Evolutionary conservation across 768 basidiomycete genomes (phyloP).

Genomic region (Kondoa subrosea): DNA sequence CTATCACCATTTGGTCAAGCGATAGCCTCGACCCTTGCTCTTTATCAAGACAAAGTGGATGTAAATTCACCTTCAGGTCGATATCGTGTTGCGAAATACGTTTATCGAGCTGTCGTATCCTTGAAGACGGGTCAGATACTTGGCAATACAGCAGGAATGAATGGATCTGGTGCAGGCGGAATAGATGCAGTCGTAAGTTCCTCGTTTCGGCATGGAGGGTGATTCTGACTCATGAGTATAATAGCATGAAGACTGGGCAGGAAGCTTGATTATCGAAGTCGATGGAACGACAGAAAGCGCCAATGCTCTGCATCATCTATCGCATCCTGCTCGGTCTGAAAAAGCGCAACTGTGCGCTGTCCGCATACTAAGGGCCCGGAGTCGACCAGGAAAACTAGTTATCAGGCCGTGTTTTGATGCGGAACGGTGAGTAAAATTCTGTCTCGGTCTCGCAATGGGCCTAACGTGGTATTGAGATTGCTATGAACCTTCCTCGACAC

Average conservation of each 20-base stretch:
- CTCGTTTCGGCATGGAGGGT: neutral
- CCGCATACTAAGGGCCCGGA: neutral
- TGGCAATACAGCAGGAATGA: neutral
- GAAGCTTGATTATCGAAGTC: constrained; percentile 20
- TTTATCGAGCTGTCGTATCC: constrained; percentile 22
- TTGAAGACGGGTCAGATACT: constrained; percentile 16
- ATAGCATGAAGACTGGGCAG: constrained; percentile 23
- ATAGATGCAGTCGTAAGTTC: constrained; percentile 17
- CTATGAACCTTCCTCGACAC: neutral
- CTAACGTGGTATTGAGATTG: neutral
- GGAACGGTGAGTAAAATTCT: neutral
- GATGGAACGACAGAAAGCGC: constrained; percentile 27
- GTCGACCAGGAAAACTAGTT: neutral
- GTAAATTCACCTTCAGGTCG: neutral
- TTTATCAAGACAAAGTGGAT: neutral
- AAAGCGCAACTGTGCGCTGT: constrained; percentile 1
- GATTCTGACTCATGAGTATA: neutral
- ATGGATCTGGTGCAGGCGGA: constrained; percentile 17
- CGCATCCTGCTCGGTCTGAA: neutral
- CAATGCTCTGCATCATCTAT: constrained; percentile 9
- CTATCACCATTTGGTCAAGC: neutral
- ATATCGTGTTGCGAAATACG: constrained; percentile 5
- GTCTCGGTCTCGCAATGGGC: neutral
- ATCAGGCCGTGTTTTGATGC: neutral
- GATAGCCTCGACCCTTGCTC: too few species aligned